Percentiles rank a stretch among this genome's conserved stretches.
phyloP scores from a whole-genome alignment of 2,329 filamentous ascomycete genomes.

The Fusarium brevicatenulatum region DNA sequence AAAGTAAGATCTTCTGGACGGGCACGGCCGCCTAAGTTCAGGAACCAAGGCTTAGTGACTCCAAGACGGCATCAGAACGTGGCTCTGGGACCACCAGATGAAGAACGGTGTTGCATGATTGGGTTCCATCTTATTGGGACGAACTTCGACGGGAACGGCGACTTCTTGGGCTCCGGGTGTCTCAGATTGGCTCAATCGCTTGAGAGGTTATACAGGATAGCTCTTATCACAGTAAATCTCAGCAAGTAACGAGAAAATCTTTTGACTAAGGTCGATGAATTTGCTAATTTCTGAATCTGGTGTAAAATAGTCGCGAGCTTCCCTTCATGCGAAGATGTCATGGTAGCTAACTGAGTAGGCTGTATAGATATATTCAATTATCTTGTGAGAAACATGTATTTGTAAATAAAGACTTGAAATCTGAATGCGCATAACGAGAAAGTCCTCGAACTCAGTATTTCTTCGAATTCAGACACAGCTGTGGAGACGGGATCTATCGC shows the following conservation, averaged over 20 bases:
- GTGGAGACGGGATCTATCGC: not conserved
- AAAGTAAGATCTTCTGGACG: not conserved
- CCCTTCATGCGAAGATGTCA: rapidly evolving
- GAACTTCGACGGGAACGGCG: not conserved
- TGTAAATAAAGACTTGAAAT: no score
- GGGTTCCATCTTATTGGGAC: not conserved
- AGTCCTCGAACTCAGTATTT: rapidly evolving
- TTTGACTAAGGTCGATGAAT: rapidly evolving
- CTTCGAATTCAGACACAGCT: rapidly evolving
- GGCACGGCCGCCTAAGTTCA: not conserved
- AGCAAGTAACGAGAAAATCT: rapidly evolving
- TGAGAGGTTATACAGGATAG: not conserved
- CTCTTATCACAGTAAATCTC: rapidly evolving
- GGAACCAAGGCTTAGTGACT: not conserved
- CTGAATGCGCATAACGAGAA: no score
- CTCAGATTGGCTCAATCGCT: rapidly evolving
- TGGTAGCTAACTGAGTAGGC: rapidly evolving
- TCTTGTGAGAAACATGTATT: not conserved
- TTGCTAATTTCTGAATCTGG: rapidly evolving
- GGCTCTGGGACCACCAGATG: not conserved
- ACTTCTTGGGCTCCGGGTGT: no score
- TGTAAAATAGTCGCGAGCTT: not conserved
- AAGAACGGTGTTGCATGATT: not conserved
- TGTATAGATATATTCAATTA: rapidly evolving
- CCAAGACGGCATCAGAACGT: not conserved